A percentile compares a stretch with the other conserved stretches of the same genome.
Conservation (phyloP, 352 stramenopile genomes). For the Elongisporangium anandrum region DNA sequence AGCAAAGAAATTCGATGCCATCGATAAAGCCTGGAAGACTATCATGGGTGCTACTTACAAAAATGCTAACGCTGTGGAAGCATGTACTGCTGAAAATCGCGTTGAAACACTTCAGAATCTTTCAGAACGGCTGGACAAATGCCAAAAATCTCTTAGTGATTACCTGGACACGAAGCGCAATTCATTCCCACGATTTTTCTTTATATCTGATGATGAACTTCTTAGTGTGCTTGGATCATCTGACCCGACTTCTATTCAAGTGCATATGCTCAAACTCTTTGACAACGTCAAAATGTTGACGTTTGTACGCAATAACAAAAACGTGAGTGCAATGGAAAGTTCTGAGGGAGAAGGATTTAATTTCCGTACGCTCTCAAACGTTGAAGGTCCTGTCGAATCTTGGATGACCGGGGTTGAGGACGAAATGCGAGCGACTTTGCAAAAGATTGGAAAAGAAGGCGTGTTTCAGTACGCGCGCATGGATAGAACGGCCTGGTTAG, state of each 20-base stretch:
- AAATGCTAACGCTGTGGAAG: conserved; percentile 89
- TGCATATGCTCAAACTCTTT: conserved; percentile 95
- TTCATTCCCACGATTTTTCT: conserved; percentile 92
- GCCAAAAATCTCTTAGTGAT: conserved; percentile 88
- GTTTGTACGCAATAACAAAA: conserved; percentile 89
- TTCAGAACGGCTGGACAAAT: conserved; percentile 87
- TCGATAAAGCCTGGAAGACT: conserved; percentile 91
- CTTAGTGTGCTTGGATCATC: conserved; percentile 89
- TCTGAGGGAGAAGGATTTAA: conserved; percentile 88
- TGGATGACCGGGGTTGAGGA: conserved; percentile 93
- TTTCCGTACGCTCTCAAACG: conserved; percentile 66
- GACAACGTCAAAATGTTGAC: conserved; percentile 92
- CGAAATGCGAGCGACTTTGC: conserved; percentile 87
- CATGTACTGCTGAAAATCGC: conserved; percentile 84
- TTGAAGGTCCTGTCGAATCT: conserved; percentile 90
- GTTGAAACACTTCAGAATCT: conserved; percentile 87
- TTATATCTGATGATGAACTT: conserved; percentile 93
- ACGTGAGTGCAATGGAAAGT: conserved; percentile 89
- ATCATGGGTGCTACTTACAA: conserved; percentile 92
- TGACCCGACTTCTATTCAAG: conserved; percentile 90
- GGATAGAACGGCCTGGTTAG: conserved; percentile 85
- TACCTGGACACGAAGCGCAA: conserved; percentile 91
- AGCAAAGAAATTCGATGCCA: conserved; percentile 92
- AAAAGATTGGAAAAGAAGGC: conserved; percentile 90
- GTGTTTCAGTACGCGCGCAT: conserved; percentile 90